Conservation (phyloP, 2,329 filamentous ascomycete genomes). For the Grosmannia serpens region DNA sequence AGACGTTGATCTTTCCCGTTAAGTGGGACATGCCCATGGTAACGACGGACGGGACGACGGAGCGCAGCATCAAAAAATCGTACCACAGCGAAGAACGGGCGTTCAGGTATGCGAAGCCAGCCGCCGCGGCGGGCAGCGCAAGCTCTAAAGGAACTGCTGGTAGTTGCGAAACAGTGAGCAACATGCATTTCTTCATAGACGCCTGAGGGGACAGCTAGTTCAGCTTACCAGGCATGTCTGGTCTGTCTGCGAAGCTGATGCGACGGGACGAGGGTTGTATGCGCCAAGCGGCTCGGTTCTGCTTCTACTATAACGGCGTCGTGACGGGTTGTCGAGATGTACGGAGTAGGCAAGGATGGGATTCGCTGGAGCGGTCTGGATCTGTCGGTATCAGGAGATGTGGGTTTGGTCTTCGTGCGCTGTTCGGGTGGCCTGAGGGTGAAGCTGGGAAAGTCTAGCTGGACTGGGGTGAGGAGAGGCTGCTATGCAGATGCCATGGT, state of each 20-base stretch:
- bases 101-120: conserved; percentile 66
- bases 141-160: conserved; percentile 39
- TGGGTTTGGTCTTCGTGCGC: too few relatives aligned
- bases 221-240: neutral
- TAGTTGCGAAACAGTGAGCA: neutral
- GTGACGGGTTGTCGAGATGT: too few relatives aligned
- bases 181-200: neutral
- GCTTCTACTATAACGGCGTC: too few relatives aligned
- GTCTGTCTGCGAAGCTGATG: neutral
- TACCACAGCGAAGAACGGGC: conserved; percentile 56
- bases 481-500: neutral
- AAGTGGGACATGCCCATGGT: conserved; percentile 35
- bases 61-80: conserved; percentile 50
- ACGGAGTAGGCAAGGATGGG: neutral
- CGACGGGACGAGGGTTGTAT: neutral
- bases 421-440: neutral
- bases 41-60: conserved; percentile 34
- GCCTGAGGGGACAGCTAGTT: too few relatives aligned
- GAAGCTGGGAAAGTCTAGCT: neutral
- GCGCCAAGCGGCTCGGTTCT: too few relatives aligned
- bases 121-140: conserved; percentile 49
- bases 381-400: neutral
- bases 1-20: conserved; percentile 54
- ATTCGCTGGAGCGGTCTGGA: neutral
- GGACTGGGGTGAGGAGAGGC: neutral